Percentiles rank a stretch among this genome's conserved stretches.
phyloP scores from a whole-genome alignment of 495 filamentous ascomycete species.

The Astrocystis sublimbata region DNA sequence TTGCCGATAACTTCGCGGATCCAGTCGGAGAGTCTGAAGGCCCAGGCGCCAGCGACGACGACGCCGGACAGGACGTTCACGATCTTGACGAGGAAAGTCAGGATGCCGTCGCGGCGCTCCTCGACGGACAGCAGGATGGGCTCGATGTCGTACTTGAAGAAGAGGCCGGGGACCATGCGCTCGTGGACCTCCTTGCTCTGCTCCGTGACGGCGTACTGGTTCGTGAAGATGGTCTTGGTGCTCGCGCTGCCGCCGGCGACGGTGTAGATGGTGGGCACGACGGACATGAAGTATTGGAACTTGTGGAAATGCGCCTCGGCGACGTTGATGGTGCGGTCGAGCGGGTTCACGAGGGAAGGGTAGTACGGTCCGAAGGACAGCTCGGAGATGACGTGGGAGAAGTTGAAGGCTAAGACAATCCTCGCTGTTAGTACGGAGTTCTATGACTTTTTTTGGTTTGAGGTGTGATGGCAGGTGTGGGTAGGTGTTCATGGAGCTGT shows the following conservation, averaged over 20 bases:
- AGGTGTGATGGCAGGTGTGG: too few species aligned
- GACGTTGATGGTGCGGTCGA: constrained; percentile 82
- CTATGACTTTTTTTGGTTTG: constrained; percentile 15
- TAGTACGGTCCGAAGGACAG: constrained; percentile 96
- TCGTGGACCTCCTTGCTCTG: constrained; percentile 70
- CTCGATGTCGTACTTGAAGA: constrained; percentile 99
- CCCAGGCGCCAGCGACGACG: constrained; percentile 62
- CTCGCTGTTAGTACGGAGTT: background rate
- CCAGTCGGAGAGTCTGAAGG: constrained; percentile 57
- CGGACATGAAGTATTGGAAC: constrained; percentile 96
- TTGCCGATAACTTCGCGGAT: constrained; percentile 49
- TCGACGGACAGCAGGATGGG: constrained; percentile 84
- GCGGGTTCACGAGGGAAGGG: constrained; percentile 88
- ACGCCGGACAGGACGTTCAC: constrained; percentile 63
- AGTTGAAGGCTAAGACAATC: constrained; percentile 76
- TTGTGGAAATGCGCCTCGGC: constrained; percentile 81
- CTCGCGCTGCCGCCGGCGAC: constrained; percentile 48
- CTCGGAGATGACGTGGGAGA: constrained; percentile 95
- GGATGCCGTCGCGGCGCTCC: constrained; percentile 73
- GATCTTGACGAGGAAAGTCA: constrained; percentile 73
- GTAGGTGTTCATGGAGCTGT: background rate
- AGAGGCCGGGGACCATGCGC: constrained; percentile 81
- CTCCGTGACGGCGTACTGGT: constrained; percentile 96
- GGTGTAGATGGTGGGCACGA: constrained; percentile 95
- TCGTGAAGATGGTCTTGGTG: constrained; percentile 72